Evolutionary conservation across 2,329 filamentous ascomycete genomes (phyloP), one percentile per base, ranked within the genome.

Genomic region (Diplodia sapinea): DNA sequence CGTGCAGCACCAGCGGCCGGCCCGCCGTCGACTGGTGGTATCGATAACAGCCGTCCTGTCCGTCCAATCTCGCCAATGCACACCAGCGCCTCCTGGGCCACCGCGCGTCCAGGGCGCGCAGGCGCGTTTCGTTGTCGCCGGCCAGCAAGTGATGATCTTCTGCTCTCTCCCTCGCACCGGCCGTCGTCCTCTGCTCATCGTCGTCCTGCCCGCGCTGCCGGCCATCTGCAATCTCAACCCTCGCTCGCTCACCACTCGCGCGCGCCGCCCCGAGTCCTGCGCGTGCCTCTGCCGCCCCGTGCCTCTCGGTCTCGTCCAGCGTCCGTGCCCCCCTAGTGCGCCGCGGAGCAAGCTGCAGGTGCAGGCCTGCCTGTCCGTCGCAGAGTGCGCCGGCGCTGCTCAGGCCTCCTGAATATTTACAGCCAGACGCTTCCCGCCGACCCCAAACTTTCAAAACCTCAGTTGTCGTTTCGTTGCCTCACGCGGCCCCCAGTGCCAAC

Each of bases 321-420:
- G 59, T 63, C 59, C 59, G 59, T 63, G 59, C 59, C 59, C 47
- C 29, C 59, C 56, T 63, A 63, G 59, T 38, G 56, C 40, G 43
- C 54, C 47, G 64, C 36, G 52, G 50, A 43, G 26, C 64, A 47
- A 1, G 29, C 64, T 52, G 59, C 59, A 61, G 40, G 33, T 59
- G 55, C 56, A 63, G 59, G 59, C 55, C 43, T 63, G 59, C 47
- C 23, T 38, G 40, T 62, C 57, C 43, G 57, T 62, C 47, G 59
- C 47, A 63, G 59, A 47, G 59, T 17, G 59, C 59, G 59, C 59
- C 49, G 36, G 55, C 56, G 54, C 26, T 31, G 52, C 52, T 56
- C 17, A 63, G 59, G 62, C 62, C 62, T 65, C 62, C 62, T 65
- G 62, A 65, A 65, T 65, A 54, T 55, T 65, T 47, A 65, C 51